Conservation (phyloP, 371 early-diverging fungal species). For the Chytridiales sp. region DNA sequence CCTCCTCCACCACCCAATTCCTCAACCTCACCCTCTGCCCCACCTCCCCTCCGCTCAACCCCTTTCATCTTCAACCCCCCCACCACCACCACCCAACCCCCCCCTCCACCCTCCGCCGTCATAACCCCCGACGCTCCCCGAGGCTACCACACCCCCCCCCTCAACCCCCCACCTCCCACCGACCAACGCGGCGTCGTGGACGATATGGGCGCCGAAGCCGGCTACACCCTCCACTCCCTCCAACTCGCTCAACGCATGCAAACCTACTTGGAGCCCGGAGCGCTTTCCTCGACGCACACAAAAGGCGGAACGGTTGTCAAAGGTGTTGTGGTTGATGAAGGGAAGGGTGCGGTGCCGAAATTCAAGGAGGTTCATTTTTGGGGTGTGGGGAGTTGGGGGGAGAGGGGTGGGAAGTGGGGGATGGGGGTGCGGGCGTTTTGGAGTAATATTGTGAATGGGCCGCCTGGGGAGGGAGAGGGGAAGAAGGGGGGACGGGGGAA, state of each 20-base stretch:
- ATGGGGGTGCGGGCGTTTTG: slow-evolving; percentile 10
- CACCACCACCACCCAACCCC: too few species aligned
- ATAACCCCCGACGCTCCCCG: neutral
- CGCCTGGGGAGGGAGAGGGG: neutral
- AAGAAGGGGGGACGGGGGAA: neutral
- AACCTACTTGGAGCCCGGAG: neutral
- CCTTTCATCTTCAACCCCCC: too few species aligned
- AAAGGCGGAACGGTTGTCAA: slow-evolving; percentile 5
- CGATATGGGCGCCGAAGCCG: slow-evolving; percentile 39
- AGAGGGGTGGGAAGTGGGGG: slow-evolving; percentile 3
- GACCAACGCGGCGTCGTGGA: slow-evolving; percentile 13
- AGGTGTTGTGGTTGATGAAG: slow-evolving; percentile 6
- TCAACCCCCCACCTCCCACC: too few species aligned
- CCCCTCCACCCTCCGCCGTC: neutral
- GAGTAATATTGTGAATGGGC: slow-evolving; percentile 9
- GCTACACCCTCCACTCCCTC: slow-evolving; percentile 16
- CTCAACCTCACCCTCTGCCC: too few species aligned
- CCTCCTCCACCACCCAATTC: too few species aligned
- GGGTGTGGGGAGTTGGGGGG: neutral
- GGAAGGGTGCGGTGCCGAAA: slow-evolving; percentile 7
- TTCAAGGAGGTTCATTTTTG: slow-evolving; percentile 12
- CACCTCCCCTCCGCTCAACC: too few species aligned
- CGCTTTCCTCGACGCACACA: neutral
- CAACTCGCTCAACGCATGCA: slow-evolving; percentile 4
- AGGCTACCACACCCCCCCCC: neutral